phyloP scores from a whole-genome alignment of 2,329 filamentous ascomycete genomes.

The Lomentospora prolificans region DNA sequence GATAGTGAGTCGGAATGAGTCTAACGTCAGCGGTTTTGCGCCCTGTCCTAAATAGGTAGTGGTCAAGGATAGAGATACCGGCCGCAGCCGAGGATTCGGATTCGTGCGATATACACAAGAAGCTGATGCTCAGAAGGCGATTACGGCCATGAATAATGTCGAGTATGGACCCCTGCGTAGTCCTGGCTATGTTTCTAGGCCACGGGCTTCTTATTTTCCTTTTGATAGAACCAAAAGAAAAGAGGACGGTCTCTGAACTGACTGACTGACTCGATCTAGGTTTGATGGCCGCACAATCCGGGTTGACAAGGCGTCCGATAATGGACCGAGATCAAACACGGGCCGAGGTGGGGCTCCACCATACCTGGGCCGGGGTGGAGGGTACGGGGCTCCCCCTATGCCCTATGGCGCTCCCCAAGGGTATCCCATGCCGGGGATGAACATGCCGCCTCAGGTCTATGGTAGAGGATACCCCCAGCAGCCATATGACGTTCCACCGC shows the following conservation, averaged over 20 bases:
- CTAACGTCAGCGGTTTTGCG: constrained; percentile 5
- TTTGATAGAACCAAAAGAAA: too few relatives aligned
- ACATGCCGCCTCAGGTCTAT: constrained; percentile 27
- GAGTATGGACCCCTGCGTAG: constrained; percentile 52
- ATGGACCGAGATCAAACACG: constrained; percentile 51
- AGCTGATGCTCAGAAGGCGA: constrained; percentile 66
- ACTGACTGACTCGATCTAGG: constrained; percentile 33
- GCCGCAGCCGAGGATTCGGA: constrained; percentile 92
- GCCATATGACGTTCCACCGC: constrained; percentile 28
- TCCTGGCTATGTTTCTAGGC: too few relatives aligned
- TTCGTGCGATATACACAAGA: constrained; percentile 85
- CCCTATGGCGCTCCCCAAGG: constrained; percentile 25
- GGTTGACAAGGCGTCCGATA: constrained; percentile 90
- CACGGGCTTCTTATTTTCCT: too few relatives aligned
- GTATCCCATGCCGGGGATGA: constrained; percentile 22
- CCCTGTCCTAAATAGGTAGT: constrained; percentile 57
- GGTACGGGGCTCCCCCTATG: constrained; percentile 31
- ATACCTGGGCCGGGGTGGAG: constrained; percentile 35
- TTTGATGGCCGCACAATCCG: constrained; percentile 93
- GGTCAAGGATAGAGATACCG: constrained; percentile 94
- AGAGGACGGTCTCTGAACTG: neutral
- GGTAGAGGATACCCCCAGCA: constrained; percentile 28
- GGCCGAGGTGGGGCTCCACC: constrained; percentile 33
- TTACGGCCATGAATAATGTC: constrained; percentile 72
- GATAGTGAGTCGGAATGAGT: neutral